A percentile compares a stretch with the other conserved stretches of the same genome.
Conservation (phyloP, 495 filamentous ascomycete genomes). For the Achaetomiella virescens region DNA sequence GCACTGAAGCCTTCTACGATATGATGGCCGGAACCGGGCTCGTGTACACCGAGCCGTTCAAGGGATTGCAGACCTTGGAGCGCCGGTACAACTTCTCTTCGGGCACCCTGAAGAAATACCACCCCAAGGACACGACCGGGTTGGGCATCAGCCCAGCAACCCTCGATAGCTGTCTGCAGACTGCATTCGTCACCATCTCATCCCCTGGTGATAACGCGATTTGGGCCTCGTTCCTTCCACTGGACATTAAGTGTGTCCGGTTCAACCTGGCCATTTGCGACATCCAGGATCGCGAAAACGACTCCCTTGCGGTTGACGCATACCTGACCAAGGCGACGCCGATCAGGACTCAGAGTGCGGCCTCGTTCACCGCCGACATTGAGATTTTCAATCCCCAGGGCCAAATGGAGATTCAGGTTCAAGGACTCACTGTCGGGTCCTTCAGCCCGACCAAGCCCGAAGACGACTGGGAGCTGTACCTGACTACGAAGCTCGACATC, state of each 20-base stretch:
- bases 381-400: slow-evolving; percentile 31
- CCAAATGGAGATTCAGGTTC: slow-evolving; percentile 36
- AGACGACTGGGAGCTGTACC: slow-evolving; percentile 40
- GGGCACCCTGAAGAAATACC: slow-evolving; percentile 29
- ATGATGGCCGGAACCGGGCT: slow-evolving; percentile 40
- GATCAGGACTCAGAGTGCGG: slow-evolving; percentile 18
- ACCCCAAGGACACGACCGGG: slow-evolving; percentile 28
- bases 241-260: slow-evolving; percentile 27
- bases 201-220: slow-evolving; percentile 41
- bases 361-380: slow-evolving; percentile 34
- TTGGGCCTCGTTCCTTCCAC: slow-evolving; percentile 42
- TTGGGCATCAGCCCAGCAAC: slow-evolving; percentile 42
- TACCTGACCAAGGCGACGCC: slow-evolving; percentile 24
- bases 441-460: slow-evolving; percentile 32
- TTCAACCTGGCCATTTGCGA: slow-evolving; percentile 37
- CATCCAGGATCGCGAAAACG: slow-evolving; percentile 10
- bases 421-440: slow-evolving; percentile 35
- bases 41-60: slow-evolving; percentile 40
- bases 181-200: slow-evolving; percentile 38
- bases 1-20: slow-evolving; percentile 37
- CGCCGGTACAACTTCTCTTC: slow-evolving; percentile 42
- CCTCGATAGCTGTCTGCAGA: slow-evolving; percentile 45
- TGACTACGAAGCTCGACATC: slow-evolving; percentile 34
- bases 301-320: slow-evolving; percentile 32
- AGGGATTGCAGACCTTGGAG: slow-evolving; percentile 31